Percentiles rank a stretch among this genome's conserved stretches.
Evolutionary conservation across 305 asterid genomes (phyloP).

Genomic region (Fraxinus ornus): DNA sequence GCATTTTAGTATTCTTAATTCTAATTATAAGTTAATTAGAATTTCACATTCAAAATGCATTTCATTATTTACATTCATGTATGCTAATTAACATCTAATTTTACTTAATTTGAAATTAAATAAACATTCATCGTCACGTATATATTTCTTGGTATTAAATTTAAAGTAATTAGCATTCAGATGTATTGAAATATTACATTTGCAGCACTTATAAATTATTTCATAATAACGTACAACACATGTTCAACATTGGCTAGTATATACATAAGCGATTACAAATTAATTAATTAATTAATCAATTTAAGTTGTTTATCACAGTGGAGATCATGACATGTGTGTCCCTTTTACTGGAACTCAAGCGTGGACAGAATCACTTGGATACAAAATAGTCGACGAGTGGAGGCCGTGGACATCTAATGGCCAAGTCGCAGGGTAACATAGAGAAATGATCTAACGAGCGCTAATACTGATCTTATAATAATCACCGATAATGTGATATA

Average conservation of each 20-base stretch:
- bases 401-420: constrained; percentile 46
- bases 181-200: too few relatives aligned
- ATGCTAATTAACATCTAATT: too few relatives aligned
- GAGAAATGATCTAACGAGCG: background rate
- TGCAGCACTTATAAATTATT: too few relatives aligned
- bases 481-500: background rate
- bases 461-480: background rate
- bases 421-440: constrained; percentile 39
- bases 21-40: too few relatives aligned
- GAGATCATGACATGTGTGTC: constrained; percentile 70
- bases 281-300: background rate
- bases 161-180: too few relatives aligned
- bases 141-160: too few relatives aligned
- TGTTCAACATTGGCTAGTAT: background rate
- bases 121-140: too few relatives aligned
- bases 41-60: too few relatives aligned
- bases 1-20: too few relatives aligned
- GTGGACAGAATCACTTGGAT: constrained; percentile 52
- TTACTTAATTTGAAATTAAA: too few relatives aligned
- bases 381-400: constrained; percentile 44
- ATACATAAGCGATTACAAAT: background rate
- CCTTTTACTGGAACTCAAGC: constrained; percentile 65
- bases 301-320: constrained; percentile 26
- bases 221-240: too few relatives aligned
- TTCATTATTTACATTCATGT: too few relatives aligned